Base-by-base conservation (phyloP, 2,329 filamentous ascomycete genomes). In the Simplicillium aogashimaense region DNA sequence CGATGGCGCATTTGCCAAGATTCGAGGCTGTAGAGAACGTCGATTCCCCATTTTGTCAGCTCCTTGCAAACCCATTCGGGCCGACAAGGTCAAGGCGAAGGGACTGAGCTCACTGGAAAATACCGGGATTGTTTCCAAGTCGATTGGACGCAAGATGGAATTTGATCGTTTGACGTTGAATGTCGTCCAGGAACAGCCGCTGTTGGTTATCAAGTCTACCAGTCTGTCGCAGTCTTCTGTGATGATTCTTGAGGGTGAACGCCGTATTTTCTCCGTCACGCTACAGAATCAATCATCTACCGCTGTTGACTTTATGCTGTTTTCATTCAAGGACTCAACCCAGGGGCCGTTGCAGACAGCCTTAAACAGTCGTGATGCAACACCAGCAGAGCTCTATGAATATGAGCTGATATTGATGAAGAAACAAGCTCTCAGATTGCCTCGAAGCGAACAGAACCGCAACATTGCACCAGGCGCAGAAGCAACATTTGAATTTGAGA, bases 211-310 rank as follows among this genome's bases (percentile, higher is more conserved):
- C 15, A 82, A 85, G 53, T 81, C 81, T 7, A 83, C 82, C 3
- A 86, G 83, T 11, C 70, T 95, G 2, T 77, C 83, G 1, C 89
- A 95, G 53, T 86, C 84, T 16, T 85, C 87, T 9, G 67, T 95
- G 29, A 95, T 95, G 88, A 74, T 98, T 10, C 69, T 98, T 6
- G 90, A 97, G 63, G 92, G 92, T 34, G 90, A 98, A 60, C 76
- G 74, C 16, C 81, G 80, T 50, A 67, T 69, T 1, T 94, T 97
- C 54, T 81, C 76, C 0, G 72, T 95, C 13, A 89, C 83, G 0
- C 65, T 97, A 12, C 76, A 83, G 48, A 98, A 98, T 48, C 67
- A 78, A 8, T 92, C 87, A 1, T 65, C 70, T 1, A 88, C 83
- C 2, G 70, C 86, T 2, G 86, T 86, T 1, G 86, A 95, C 54